Conservation (phyloP, 176 grass and related monocot genomes). For the Ananas comosus region DNA sequence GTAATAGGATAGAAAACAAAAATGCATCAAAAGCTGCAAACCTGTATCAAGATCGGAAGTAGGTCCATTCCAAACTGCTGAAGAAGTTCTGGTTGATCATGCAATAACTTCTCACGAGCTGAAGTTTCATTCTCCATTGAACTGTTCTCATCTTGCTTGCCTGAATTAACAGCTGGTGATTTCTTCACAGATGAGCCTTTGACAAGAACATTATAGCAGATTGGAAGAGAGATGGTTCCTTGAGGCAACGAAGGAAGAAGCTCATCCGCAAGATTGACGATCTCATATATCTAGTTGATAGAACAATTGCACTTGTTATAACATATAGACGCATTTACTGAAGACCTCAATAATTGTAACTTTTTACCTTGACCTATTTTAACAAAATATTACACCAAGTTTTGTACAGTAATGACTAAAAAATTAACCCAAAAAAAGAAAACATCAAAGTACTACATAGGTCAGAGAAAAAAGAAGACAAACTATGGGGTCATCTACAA, state of each 20-base stretch:
- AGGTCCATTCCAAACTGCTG: constrained; percentile 82
- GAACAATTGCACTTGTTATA: background rate
- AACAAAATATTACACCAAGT: too few species aligned
- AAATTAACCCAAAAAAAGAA: too few species aligned
- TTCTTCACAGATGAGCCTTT: constrained; percentile 53
- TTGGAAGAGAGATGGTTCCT: constrained; percentile 63
- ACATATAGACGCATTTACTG: too few species aligned
- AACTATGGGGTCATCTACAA: too few species aligned
- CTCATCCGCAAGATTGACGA: constrained; percentile 74
- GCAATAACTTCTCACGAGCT: constrained; percentile 62
- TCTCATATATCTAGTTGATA: constrained; percentile 64
- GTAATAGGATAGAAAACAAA: constrained; percentile 5
- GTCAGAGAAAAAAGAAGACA: too few species aligned
- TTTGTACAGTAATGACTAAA: too few species aligned
- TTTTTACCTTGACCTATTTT: too few species aligned
- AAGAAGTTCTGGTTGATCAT: constrained; percentile 80
- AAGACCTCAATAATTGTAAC: too few species aligned
- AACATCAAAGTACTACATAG: too few species aligned
- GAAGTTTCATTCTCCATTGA: constrained; percentile 35
- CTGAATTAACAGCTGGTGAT: constrained; percentile 20
- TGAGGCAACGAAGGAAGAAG: constrained; percentile 68
- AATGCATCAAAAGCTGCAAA: constrained; percentile 14
- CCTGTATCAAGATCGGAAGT: constrained; percentile 74
- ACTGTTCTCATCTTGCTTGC: constrained; percentile 38
- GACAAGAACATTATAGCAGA: constrained; percentile 32